A percentile compares a stretch with the other conserved stretches of the same genome.
Conservation (phyloP, 768 basidiomycete genomes). For the Suillus spraguei region DNA sequence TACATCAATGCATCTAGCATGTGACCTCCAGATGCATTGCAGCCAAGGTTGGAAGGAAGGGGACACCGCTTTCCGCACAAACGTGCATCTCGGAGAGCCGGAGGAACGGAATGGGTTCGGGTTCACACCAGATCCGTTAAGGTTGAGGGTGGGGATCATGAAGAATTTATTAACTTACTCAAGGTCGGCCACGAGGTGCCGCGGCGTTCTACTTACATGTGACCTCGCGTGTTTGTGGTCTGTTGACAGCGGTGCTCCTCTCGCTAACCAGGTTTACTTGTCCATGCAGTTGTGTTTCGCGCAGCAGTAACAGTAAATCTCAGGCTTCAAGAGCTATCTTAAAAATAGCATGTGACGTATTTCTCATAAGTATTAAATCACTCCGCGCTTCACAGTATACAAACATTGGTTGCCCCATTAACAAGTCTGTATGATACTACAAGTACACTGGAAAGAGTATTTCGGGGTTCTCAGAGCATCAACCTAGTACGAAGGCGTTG, state of each 20-base stretch:
- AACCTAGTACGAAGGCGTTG: not conserved
- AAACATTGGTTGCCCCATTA: not conserved
- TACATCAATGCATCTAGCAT: conserved; percentile 44
- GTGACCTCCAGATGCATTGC: conserved; percentile 67
- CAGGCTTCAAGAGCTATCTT: too few species aligned
- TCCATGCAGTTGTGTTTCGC: conserved; percentile 56
- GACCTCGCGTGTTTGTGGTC: not conserved
- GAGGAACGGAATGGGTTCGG: conserved; percentile 63
- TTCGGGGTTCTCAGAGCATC: not conserved
- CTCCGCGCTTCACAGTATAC: not conserved
- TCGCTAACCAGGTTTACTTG: conserved; percentile 53
- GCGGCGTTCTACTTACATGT: not conserved
- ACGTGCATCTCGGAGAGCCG: conserved; percentile 65
- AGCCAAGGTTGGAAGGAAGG: conserved; percentile 52
- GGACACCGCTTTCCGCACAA: conserved; percentile 61
- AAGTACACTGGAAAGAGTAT: conserved; percentile 1
- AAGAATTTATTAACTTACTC: conserved; percentile 46
- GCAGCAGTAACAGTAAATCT: conserved; percentile 22
- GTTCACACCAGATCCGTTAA: conserved; percentile 61
- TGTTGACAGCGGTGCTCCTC: conserved; percentile 1
- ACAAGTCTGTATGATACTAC: conserved; percentile 1
- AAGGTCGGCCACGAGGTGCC: conserved; percentile 67
- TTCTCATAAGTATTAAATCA: not conserved
- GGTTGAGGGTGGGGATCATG: conserved; percentile 66
- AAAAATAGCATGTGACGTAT: not conserved